Evolutionary conservation across 2,329 filamentous ascomycete species (phyloP).

Genomic region (Aureobasidium subglaciale): DNA sequence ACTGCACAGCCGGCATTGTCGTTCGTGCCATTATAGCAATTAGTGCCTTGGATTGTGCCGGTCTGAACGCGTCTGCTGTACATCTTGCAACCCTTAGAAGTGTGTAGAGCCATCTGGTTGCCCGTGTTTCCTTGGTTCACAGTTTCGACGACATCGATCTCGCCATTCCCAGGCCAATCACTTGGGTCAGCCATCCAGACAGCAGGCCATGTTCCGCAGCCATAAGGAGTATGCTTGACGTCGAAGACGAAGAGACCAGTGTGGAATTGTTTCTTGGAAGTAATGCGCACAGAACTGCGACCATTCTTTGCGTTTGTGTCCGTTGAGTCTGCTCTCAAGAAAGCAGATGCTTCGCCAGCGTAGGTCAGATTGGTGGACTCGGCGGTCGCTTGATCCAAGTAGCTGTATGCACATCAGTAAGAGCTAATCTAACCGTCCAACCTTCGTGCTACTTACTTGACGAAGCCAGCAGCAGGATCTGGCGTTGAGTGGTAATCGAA

Average conservation of each 20-base stretch:
- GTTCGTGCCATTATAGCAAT: constrained; percentile 35
- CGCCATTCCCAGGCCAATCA: constrained; percentile 49
- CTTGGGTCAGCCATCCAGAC: constrained; percentile 57
- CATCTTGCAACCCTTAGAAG: constrained; percentile 27
- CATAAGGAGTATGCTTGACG: constrained; percentile 55
- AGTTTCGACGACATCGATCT: constrained; percentile 37
- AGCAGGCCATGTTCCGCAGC: constrained; percentile 59
- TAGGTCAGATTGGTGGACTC: constrained; percentile 25
- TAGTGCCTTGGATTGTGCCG: constrained; percentile 48
- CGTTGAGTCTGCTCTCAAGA: constrained; percentile 24
- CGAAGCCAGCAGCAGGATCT: constrained; percentile 45
- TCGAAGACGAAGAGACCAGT: constrained; percentile 63
- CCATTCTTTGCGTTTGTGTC: constrained; percentile 34
- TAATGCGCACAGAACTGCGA: constrained; percentile 56
- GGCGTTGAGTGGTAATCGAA: constrained; percentile 43
- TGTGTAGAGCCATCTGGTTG: constrained; percentile 32
- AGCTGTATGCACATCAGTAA: constrained; percentile 9
- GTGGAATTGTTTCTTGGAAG: constrained; percentile 54
- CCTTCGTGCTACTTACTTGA: constrained; percentile 36
- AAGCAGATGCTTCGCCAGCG: constrained; percentile 22
- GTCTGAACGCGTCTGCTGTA: constrained; percentile 56
- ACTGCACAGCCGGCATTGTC: constrained; percentile 50
- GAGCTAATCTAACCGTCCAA: too few species aligned
- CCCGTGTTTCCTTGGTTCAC: constrained; percentile 24
- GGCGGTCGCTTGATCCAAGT: constrained; percentile 21